Conservation (phyloP, 2,329 filamentous ascomycete genomes). For the Esteya vermicola region DNA sequence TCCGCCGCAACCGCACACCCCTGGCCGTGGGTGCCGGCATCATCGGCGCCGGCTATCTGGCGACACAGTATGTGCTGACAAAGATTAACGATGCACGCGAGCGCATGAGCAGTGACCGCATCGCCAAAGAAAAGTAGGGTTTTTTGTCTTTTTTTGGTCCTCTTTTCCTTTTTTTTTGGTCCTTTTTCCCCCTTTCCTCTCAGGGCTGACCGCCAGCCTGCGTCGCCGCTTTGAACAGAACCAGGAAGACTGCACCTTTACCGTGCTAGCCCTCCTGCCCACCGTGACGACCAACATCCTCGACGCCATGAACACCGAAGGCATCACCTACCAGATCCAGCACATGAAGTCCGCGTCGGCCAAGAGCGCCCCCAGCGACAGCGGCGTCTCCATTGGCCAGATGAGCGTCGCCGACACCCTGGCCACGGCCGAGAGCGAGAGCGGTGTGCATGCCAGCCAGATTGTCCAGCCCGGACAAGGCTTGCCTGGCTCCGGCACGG, state of each 20-base stretch:
- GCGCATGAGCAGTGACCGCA: constrained; percentile 91
- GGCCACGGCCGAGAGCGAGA: constrained; percentile 72
- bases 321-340: constrained; percentile 85
- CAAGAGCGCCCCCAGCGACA: constrained; percentile 21
- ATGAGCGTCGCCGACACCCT: constrained; percentile 55
- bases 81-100: constrained; percentile 90
- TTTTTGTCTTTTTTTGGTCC: background rate
- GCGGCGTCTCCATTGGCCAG: constrained; percentile 35
- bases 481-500: too few species aligned
- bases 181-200: too few species aligned
- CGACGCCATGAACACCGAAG: constrained; percentile 77
- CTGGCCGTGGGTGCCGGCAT: constrained; percentile 80
- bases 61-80: constrained; percentile 78
- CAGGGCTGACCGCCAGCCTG: constrained; percentile 46
- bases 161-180: too few species aligned
- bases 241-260: constrained; percentile 97
- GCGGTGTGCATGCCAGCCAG: constrained; percentile 73
- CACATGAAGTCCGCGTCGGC: constrained; percentile 61
- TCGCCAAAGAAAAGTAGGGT: constrained; percentile 81
- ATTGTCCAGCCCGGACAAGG: constrained; percentile 35
- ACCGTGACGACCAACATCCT: constrained; percentile 84
- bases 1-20: constrained; percentile 80
- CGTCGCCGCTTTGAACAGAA: constrained; percentile 96
- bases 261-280: constrained; percentile 86
- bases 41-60: constrained; percentile 79